These are phyloP conservation scores for Viola odorata DNA, from an alignment of 345 rosid species.

Conservation along the genomic window DNA sequence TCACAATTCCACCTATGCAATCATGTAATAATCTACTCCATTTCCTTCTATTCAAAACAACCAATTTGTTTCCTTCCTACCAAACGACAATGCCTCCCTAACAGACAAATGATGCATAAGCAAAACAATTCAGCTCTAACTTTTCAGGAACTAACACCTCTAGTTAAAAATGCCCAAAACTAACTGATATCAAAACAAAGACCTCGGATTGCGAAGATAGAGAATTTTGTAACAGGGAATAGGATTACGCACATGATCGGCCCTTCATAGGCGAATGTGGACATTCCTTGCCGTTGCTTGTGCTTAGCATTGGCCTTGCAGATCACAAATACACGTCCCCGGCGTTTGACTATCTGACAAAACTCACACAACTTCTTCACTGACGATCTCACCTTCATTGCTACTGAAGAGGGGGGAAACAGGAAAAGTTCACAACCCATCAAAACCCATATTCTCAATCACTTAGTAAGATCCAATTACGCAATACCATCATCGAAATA, in stretches of 20 bases:
- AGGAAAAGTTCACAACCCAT: slow-evolving; percentile 1
- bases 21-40: no score
- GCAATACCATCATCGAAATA: background rate
- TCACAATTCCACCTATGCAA: no score
- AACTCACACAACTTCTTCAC: slow-evolving; percentile 98
- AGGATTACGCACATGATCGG: slow-evolving; percentile 30
- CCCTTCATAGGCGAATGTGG: slow-evolving; percentile 48
- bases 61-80: no score
- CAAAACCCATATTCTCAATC: background rate
- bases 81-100: no score
- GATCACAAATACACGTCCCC: slow-evolving; percentile 71
- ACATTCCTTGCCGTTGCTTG: slow-evolving; percentile 80
- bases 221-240: background rate
- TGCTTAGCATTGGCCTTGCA: slow-evolving; percentile 82
- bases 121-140: no score
- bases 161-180: no score
- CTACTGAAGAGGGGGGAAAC: slow-evolving; percentile 16
- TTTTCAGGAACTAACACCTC: no score
- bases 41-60: no score
- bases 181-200: no score
- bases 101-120: no score
- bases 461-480: background rate
- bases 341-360: slow-evolving; percentile 76
- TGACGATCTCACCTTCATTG: slow-evolving; percentile 88
- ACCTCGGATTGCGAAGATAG: background rate